Evolutionary conservation across 768 basidiomycete species (phyloP).

Genomic region (Amanita pallidorosea): DNA sequence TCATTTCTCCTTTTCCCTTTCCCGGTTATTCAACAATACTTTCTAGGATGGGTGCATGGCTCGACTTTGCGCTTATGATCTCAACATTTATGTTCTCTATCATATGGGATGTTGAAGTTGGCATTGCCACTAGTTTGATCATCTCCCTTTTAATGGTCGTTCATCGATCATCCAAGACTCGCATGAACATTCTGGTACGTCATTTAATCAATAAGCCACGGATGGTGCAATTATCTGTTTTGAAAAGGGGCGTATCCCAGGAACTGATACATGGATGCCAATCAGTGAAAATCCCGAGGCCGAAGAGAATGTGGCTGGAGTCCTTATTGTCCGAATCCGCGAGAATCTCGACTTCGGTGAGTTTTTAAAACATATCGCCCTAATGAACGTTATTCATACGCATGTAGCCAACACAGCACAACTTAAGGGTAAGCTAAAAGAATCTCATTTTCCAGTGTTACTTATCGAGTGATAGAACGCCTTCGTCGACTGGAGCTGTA

Average conservation of each 20-base stretch:
- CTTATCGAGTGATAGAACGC: conserved; percentile 38
- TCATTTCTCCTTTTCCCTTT: background rate
- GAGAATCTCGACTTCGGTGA: conserved; percentile 88
- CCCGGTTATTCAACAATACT: background rate
- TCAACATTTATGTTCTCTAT: conserved; percentile 85
- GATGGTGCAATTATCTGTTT: background rate
- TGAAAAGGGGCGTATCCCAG: conserved; percentile 71
- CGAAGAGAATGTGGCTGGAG: conserved; percentile 69
- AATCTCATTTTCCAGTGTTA: background rate
- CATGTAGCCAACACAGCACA: conserved; percentile 86
- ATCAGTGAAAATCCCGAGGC: conserved; percentile 81
- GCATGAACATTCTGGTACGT: conserved; percentile 83
- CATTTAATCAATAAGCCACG: background rate
- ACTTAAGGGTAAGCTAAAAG: conserved; percentile 54
- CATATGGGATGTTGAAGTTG: conserved; percentile 86
- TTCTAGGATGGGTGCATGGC: conserved; percentile 81
- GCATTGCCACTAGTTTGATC: conserved; percentile 80
- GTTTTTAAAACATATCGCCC: conserved; percentile 11
- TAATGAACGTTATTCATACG: background rate
- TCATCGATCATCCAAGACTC: conserved; percentile 75
- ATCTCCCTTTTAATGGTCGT: conserved; percentile 86
- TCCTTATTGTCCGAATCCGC: conserved; percentile 79
- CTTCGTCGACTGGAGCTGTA: conserved; percentile 83
- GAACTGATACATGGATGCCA: conserved; percentile 84
- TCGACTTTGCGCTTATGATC: conserved; percentile 76